Percentiles rank a stretch among this genome's conserved stretches.
phyloP scores from a whole-genome alignment of 441 rosid genomes.

The Populus hybrid region DNA sequence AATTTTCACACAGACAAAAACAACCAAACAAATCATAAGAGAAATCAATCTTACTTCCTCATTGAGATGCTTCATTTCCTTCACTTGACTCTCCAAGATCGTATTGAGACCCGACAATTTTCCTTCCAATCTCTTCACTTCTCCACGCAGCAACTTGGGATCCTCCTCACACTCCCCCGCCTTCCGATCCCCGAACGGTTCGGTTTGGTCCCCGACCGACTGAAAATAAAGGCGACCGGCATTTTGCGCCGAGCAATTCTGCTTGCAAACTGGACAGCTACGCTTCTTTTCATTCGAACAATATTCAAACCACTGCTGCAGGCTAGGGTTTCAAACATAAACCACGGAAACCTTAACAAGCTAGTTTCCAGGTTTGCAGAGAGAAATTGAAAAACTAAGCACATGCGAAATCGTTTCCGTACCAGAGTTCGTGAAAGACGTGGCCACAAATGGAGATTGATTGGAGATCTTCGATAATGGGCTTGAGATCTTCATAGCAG shows the following conservation, averaged over 20 bases:
- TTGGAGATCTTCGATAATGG: slow-evolving; percentile 74
- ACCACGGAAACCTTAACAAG: background rate
- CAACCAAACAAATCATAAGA: background rate
- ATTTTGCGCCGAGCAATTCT: slow-evolving; percentile 45
- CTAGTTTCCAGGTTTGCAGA: background rate
- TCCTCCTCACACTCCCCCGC: slow-evolving; percentile 37
- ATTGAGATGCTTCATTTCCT: slow-evolving; percentile 41
- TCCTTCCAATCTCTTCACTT: slow-evolving; percentile 54
- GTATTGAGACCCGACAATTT: slow-evolving; percentile 52
- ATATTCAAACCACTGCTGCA: slow-evolving; percentile 97
- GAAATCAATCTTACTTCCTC: slow-evolving; percentile 42
- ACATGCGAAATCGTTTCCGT: background rate
- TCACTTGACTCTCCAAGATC: slow-evolving; percentile 41
- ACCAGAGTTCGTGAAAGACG: slow-evolving; percentile 93
- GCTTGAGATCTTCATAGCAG: slow-evolving; percentile 91
- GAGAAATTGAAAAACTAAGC: background rate
- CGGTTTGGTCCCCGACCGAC: slow-evolving; percentile 57
- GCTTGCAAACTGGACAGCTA: slow-evolving; percentile 90
- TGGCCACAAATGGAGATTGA: slow-evolving; percentile 81
- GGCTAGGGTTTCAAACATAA: slow-evolving; percentile 38
- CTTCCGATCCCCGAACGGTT: slow-evolving; percentile 29
- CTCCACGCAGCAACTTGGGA: slow-evolving; percentile 43
- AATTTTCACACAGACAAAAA: background rate
- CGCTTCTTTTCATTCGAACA: slow-evolving; percentile 56
- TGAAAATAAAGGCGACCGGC: slow-evolving; percentile 76